Percentiles rank a stretch among this genome's conserved stretches.
phyloP scores from a whole-genome alignment of 2,329 filamentous ascomycete genomes.

The Penicillium griseofulvum region DNA sequence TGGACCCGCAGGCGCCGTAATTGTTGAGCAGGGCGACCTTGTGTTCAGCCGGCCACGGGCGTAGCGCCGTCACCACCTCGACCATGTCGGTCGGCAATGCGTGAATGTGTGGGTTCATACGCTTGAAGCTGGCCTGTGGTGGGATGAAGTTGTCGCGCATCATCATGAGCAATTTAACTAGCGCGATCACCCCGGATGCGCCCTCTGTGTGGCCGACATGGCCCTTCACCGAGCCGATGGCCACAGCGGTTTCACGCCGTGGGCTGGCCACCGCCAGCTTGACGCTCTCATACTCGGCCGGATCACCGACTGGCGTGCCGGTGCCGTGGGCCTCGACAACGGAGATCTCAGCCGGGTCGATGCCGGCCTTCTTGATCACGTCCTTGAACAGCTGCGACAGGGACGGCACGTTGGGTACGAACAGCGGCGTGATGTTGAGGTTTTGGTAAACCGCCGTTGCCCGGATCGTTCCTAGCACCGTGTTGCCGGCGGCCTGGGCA shows the following conservation, averaged over 20 bases:
- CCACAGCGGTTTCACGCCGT: slow-evolving; percentile 22
- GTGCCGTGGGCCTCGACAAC: slow-evolving; percentile 35
- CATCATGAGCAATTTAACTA: slow-evolving; percentile 32
- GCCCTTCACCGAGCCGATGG: slow-evolving; percentile 33
- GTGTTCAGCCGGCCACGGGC: slow-evolving; percentile 10
- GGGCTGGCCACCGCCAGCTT: background rate
- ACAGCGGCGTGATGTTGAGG: slow-evolving; percentile 20
- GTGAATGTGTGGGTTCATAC: slow-evolving; percentile 22
- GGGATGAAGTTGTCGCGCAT: slow-evolving; percentile 25
- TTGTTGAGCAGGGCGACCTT: no score
- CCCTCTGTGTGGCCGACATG: slow-evolving; percentile 35
- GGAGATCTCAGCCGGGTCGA: slow-evolving; percentile 24
- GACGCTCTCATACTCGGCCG: background rate
- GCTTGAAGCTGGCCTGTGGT: slow-evolving; percentile 27
- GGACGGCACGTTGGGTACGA: slow-evolving; percentile 15
- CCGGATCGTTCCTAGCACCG: slow-evolving; percentile 45
- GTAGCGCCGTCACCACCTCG: slow-evolving; percentile 10
- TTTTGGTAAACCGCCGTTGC: slow-evolving; percentile 31
- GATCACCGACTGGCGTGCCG: slow-evolving; percentile 28
- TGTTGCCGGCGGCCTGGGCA: slow-evolving; percentile 47
- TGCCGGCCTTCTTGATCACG: slow-evolving; percentile 20
- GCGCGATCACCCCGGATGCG: slow-evolving; percentile 27
- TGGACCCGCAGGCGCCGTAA: no score
- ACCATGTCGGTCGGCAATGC: slow-evolving; percentile 14
- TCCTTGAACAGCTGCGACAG: slow-evolving; percentile 31